A percentile compares a stretch with the other conserved stretches of the same genome.
phyloP scores from a whole-genome alignment of 306 rosid species.

The Gastrolobium bilobum region DNA sequence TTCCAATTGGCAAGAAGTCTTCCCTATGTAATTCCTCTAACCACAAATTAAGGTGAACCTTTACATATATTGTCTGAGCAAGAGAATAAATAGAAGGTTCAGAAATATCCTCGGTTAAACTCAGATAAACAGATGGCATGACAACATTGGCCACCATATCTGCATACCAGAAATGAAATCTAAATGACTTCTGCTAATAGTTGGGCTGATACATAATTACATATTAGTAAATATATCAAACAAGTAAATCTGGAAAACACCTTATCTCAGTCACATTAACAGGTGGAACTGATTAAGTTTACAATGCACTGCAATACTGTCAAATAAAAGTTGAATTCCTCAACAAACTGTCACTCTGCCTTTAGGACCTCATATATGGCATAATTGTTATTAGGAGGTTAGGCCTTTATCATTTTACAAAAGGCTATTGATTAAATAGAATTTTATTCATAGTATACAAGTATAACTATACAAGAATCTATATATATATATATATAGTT shows the following conservation, averaged over 20 bases:
- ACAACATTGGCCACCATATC: not conserved
- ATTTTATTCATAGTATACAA: not conserved
- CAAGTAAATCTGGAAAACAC: not conserved
- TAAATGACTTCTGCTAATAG: not conserved
- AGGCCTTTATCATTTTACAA: not conserved
- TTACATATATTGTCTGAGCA: slow-evolving; percentile 3
- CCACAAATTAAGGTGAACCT: not conserved
- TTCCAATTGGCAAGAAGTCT: slow-evolving; percentile 25
- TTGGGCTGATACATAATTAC: not conserved
- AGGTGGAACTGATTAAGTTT: not conserved
- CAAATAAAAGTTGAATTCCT: slow-evolving; percentile 1
- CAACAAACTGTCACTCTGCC: not conserved
- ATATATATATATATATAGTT: no score
- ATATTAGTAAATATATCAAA: not conserved
- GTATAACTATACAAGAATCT: not conserved
- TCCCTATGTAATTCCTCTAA: slow-evolving; percentile 19
- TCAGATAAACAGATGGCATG: slow-evolving; percentile 1
- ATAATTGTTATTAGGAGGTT: slow-evolving; percentile 2
- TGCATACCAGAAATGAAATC: not conserved
- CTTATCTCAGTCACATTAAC: slow-evolving; percentile 13
- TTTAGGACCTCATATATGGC: not conserved
- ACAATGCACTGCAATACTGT: not conserved
- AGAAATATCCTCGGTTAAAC: slow-evolving; percentile 19
- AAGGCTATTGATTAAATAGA: not conserved
- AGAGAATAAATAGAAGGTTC: not conserved